Base-by-base conservation (phyloP, 2,329 filamentous ascomycete species). In the Fusarium multiceps region DNA sequence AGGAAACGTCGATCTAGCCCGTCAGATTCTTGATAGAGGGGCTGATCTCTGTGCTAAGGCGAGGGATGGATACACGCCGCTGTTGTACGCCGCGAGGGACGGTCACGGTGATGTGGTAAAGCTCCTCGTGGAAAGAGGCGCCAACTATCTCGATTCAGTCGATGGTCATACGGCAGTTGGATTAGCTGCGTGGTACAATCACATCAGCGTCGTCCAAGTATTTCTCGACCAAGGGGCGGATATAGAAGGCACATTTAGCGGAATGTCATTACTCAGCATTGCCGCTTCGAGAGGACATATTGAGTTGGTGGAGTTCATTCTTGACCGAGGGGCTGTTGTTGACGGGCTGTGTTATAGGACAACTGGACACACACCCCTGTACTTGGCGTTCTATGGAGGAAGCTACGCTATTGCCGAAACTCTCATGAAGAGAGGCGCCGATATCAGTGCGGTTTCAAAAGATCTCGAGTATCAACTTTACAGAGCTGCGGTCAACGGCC, bases 21-120 rank as follows among this genome's bases (percentile, higher is more conserved):
- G 21, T 7, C 0, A 20, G 2, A 47, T 57, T 0, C 1, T 53
- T 0, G 18, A 37, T 1, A 32, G 0, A n/a, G 55, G 55, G 3
- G 16, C 18, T 2, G 3, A 42, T 11, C 4, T 23, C n/a, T 2
- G 1, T 18, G 0, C 14, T 7, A 18, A n/a, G 18, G 10, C 7
- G 3, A 53, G 0, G 3, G 6, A 21, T 1, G 7, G 16, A 3
- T 5, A 1, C 7, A 53, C 55, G 1, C 4, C 20, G 0, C 25
- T 57, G 0, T 3, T n/a, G 2, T 0, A 9, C 0, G 55, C 55
- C 8, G 7, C 13, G 2, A 2, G 0, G 0, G 3, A 1, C 0
- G 32, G 32, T 6, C 21, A 57, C 7, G 3, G 3, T 0, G 5
- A 25, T 2, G 4, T 10, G 0, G 20, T 9, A 9, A 16, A 16